Conservation (phyloP, 805 yeast genomes). For the Candida multigemmis region DNA sequence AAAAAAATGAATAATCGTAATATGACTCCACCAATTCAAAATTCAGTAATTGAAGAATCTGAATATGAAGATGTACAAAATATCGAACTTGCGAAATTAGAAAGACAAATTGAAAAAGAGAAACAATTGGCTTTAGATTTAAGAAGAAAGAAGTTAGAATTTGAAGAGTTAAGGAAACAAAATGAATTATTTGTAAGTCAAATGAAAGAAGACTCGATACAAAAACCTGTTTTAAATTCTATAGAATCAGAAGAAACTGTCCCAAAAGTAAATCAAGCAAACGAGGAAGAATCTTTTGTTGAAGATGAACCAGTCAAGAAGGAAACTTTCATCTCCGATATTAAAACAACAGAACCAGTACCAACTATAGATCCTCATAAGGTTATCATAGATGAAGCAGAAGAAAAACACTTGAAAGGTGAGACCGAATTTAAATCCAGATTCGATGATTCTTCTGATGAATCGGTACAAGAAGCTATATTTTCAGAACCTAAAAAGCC, state of each 20-base stretch:
- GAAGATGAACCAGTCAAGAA: conserved; percentile 8
- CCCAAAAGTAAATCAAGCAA: too few relatives aligned
- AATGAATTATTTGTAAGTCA: too few relatives aligned
- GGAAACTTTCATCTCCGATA: too few relatives aligned
- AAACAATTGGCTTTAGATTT: conserved; percentile 25
- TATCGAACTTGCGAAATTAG: conserved; percentile 15
- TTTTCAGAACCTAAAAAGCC: too few relatives aligned
- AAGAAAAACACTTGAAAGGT: too few relatives aligned
- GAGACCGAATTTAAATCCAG: too few relatives aligned
- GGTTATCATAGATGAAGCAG: conserved; percentile 16
- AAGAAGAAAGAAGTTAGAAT: conserved; percentile 28
- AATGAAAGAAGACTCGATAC: conserved; percentile 1
- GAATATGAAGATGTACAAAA: conserved; percentile 16
- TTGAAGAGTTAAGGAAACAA: conserved; percentile 20
- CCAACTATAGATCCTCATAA: conserved; percentile 12
- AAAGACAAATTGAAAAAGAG: conserved; percentile 30
- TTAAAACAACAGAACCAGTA: conserved; percentile 5
- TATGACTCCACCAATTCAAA: too few relatives aligned
- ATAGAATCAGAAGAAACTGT: conserved; percentile 2
- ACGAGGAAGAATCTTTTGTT: conserved; percentile 3
- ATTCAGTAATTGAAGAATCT: too few relatives aligned
- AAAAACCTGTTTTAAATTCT: conserved; percentile 1
- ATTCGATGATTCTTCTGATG: too few relatives aligned
- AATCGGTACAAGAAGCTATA: too few relatives aligned
- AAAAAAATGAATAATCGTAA: too few relatives aligned